A percentile compares a stretch with the other conserved stretches of the same genome.
These are phyloP conservation scores for Cryptococcus sp. DNA, from an alignment of 1,284 basidiomycete species.

Conservation along the genomic window DNA sequence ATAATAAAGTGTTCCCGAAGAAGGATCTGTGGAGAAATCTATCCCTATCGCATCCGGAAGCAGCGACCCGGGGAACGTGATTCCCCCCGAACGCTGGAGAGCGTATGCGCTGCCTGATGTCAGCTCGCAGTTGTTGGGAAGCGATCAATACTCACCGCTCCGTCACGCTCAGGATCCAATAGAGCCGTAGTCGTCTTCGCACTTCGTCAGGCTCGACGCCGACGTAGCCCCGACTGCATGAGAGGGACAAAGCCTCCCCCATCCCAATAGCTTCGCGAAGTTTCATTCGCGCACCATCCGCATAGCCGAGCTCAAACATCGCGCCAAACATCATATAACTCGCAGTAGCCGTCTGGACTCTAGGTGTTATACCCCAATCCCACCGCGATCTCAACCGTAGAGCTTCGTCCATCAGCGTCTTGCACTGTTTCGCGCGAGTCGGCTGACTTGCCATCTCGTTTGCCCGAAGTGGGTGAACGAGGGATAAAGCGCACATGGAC, in stretches of 20 bases:
- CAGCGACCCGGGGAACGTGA: constrained; percentile 25
- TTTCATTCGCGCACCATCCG: constrained; percentile 23
- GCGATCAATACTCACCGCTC: constrained; percentile 37
- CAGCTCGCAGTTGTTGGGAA: neutral
- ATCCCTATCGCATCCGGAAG: constrained; percentile 1
- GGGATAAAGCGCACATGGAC: constrained; percentile 26
- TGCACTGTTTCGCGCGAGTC: constrained; percentile 22
- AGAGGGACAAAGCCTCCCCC: constrained; percentile 28
- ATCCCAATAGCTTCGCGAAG: constrained; percentile 29
- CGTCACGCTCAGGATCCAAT: constrained; percentile 35
- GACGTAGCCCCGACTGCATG: constrained; percentile 9
- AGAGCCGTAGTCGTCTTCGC: constrained; percentile 25
- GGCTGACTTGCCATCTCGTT: constrained; percentile 17
- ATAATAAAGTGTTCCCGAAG: constrained; percentile 17
- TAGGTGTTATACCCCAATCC: constrained; percentile 25
- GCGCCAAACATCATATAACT: constrained; percentile 38
- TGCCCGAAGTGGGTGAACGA: constrained; percentile 33
- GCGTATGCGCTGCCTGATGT: constrained; percentile 23
- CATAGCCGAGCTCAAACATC: constrained; percentile 31
- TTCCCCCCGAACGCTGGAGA: constrained; percentile 23
- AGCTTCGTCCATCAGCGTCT: constrained; percentile 34
- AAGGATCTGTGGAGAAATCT: constrained; percentile 1
- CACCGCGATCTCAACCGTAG: constrained; percentile 23
- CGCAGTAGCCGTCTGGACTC: constrained; percentile 26
- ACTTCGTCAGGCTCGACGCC: constrained; percentile 16